Conservation (phyloP, 768 basidiomycete species). For the Amanita muscaria region DNA sequence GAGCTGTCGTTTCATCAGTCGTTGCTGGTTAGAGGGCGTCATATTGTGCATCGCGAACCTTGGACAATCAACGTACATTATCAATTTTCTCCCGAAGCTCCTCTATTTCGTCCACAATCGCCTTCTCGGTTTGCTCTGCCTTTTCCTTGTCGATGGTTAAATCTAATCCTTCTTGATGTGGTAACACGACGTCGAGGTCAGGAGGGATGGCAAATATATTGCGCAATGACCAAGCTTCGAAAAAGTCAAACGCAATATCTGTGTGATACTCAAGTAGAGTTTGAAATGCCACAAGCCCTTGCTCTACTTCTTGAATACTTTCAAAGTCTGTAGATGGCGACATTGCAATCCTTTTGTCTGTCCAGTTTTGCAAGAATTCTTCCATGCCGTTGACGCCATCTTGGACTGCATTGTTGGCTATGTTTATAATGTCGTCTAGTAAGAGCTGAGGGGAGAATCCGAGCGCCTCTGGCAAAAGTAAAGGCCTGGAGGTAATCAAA, state of each 20-base stretch:
- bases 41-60: conserved; percentile 2
- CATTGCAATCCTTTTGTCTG: conserved; percentile 34
- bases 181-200: conserved; percentile 61
- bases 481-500: conserved; percentile 23
- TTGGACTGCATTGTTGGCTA: conserved; percentile 69
- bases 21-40: conserved; percentile 39
- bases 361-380: conserved; percentile 67
- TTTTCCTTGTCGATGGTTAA: conserved; percentile 47
- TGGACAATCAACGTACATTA: conserved; percentile 39
- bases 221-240: conserved; percentile 82
- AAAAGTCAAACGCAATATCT: conserved; percentile 86
- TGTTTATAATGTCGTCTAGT: conserved; percentile 81
- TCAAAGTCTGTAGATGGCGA: conserved; percentile 28
- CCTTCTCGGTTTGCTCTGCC: conserved; percentile 51
- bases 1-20: conserved; percentile 51
- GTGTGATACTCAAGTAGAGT: conserved; percentile 83
- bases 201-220: conserved; percentile 79
- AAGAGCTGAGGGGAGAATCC: conserved; percentile 80
- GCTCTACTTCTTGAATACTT: conserved; percentile 64
- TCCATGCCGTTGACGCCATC: conserved; percentile 77
- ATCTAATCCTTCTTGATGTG: conserved; percentile 69
- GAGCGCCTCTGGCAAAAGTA: conserved; percentile 63
- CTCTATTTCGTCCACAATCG: conserved; percentile 60
- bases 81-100: conserved; percentile 58
- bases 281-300: conserved; percentile 80